Percentiles rank a stretch among this genome's conserved stretches.
phyloP scores from a whole-genome alignment of 306 rosid species.

The Rubus idaeus region DNA sequence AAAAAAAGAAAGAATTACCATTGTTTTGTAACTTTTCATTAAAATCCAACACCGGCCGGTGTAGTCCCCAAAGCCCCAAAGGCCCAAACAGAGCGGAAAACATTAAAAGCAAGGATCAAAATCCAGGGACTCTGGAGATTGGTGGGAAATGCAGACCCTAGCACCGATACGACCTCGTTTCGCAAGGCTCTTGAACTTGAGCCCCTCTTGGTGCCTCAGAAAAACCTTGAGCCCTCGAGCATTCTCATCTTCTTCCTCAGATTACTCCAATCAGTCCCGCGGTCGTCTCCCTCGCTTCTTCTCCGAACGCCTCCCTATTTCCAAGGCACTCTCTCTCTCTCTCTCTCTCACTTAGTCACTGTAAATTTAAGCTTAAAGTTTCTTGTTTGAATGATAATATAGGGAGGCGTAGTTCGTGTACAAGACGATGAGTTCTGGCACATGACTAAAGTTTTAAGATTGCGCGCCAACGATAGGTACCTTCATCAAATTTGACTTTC shows the following conservation, averaged over 20 bases:
- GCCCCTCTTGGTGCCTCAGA: constrained; percentile 17
- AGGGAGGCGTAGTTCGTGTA: constrained; percentile 69
- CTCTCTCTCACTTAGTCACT: not conserved
- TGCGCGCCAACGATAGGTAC: constrained; percentile 72
- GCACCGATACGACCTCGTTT: constrained; percentile 40
- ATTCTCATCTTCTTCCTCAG: constrained; percentile 50
- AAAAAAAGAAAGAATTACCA: no score
- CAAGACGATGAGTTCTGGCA: constrained; percentile 95
- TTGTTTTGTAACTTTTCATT: no score
- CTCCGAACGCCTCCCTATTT: constrained; percentile 70
- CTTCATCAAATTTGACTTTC: constrained; percentile 6
- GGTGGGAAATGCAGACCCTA: constrained; percentile 59
- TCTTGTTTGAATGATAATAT: constrained; percentile 22
- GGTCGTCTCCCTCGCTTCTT: constrained; percentile 93
- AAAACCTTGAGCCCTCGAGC: constrained; percentile 38
- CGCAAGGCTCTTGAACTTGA: constrained; percentile 19
- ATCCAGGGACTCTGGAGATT: not conserved
- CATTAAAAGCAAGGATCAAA: not conserved
- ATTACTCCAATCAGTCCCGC: constrained; percentile 64
- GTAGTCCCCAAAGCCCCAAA: no score
- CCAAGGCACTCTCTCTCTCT: constrained; percentile 53
- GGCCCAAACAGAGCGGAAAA: no score
- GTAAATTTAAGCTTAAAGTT: constrained; percentile 3
- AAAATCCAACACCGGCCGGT: no score
- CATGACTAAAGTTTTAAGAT: constrained; percentile 84